Evolutionary conservation across 1,284 basidiomycete species (phyloP), one percentile per base, ranked within the genome.

Genomic region (Chondrostereum purpureum): DNA sequence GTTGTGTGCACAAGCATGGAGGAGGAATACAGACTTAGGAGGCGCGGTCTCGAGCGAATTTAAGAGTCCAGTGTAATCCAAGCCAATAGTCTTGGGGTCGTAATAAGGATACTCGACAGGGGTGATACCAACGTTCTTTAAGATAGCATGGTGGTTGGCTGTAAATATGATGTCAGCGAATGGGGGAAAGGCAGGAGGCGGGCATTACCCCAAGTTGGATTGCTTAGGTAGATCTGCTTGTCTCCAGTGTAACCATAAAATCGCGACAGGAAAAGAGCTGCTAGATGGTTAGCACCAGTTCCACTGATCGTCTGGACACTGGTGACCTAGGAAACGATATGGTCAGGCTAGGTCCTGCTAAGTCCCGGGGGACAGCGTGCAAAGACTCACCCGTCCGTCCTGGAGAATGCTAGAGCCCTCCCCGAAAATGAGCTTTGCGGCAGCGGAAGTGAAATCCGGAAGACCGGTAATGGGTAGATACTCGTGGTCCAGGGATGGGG

Each of bases 1-100:
- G 59, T 95, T 94, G 64, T 95, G 94, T 34, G 95, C 95, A 62
- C 93, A 94, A 5, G 91, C 90, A 59, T 96, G 92, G 37, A 99
- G 64, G 51, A 99, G 68, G 63, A 98, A 88, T 40, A 93, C 85
- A 2, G 92, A 95, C 36, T 80, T 77, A 13, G 75, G 66, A 8
- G 87, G 78, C 2, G 89, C 86, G 18, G 66, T 72, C 53, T 75
- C 60, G 44, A 95, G 65, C 39, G 88, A 68, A 21, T 68, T 69
- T 42, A 86, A 68, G 64, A 96, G 80, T 23, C 85, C 88, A 14
- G 72, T 63, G 61, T 86, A 90, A 61, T 95, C 92, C 37, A 99
- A 78, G 2, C 84, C 86, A 54, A 96, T 90, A 10, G 90, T 94
- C 64, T 85, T 80, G 24, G 86, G 77, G 66, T 98, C 89, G 60